A percentile compares a stretch with the other conserved stretches of the same genome.
Evolutionary conservation across 495 filamentous ascomycete species (phyloP).

Genomic region (Penicillium coffeae): DNA sequence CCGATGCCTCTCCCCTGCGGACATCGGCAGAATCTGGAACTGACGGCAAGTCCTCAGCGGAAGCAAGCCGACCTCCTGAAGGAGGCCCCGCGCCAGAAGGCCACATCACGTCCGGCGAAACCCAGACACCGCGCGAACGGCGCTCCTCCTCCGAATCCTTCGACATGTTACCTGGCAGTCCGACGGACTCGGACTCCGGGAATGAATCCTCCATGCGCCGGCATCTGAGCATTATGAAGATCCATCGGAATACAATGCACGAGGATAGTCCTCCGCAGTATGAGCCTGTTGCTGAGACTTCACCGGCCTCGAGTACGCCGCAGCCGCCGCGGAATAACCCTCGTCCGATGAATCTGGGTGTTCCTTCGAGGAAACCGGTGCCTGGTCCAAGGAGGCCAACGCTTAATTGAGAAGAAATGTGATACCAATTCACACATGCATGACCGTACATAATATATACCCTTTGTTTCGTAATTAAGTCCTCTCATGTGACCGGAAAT

Average conservation of each 20-base stretch:
- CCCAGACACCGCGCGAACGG: slow-evolving; percentile 20
- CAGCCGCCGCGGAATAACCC: slow-evolving; percentile 20
- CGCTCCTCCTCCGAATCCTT: slow-evolving; percentile 44
- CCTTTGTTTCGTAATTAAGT: no score
- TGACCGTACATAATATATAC: background rate
- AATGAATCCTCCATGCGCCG: slow-evolving; percentile 36
- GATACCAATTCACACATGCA: background rate
- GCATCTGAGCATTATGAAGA: slow-evolving; percentile 35
- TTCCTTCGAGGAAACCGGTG: slow-evolving; percentile 41
- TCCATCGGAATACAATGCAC: slow-evolving; percentile 22
- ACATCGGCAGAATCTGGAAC: slow-evolving; percentile 33
- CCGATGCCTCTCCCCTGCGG: slow-evolving; percentile 38
- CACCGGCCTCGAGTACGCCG: slow-evolving; percentile 11
- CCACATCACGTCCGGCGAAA: slow-evolving; percentile 7
- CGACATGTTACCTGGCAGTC: slow-evolving; percentile 45
- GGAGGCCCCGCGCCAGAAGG: slow-evolving; percentile 18
- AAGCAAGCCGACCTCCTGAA: slow-evolving; percentile 27
- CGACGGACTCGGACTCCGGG: slow-evolving; percentile 38
- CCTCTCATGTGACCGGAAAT: no score
- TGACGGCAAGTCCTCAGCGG: slow-evolving; percentile 40
- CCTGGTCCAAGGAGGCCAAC: slow-evolving; percentile 22
- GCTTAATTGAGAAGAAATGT: background rate
- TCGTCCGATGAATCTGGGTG: slow-evolving; percentile 39
- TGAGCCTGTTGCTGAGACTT: slow-evolving; percentile 26
- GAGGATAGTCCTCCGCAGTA: slow-evolving; percentile 42